phyloP scores from a whole-genome alignment of 805 yeast genomes.

The Dipodascus geniculatus region DNA sequence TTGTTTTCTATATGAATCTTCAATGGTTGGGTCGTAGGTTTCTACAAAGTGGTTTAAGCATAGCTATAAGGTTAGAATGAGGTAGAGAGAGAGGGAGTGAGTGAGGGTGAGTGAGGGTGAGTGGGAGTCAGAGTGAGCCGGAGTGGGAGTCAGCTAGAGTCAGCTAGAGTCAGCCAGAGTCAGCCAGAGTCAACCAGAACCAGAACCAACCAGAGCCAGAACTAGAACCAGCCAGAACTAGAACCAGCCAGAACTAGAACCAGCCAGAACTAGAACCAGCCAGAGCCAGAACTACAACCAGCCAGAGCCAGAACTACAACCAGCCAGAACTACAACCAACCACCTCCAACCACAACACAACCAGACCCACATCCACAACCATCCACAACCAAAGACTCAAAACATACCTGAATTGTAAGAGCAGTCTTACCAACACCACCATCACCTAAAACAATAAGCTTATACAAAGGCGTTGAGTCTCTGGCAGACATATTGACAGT shows the following conservation, averaged over 20 bases:
- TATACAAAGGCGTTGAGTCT: conserved; percentile 35
- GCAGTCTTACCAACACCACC: conserved; percentile 99
- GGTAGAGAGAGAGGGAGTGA: too few relatives aligned
- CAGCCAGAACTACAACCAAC: neutral
- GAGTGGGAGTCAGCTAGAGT: neutral
- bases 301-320: neutral
- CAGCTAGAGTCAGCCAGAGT: too few relatives aligned
- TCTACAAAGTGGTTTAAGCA: conserved; percentile 86
- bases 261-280: too few relatives aligned
- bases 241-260: too few relatives aligned
- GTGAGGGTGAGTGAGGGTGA: neutral
- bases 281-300: too few relatives aligned
- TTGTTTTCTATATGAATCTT: conserved; percentile 55
- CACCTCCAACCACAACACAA: too few relatives aligned
- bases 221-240: too few relatives aligned
- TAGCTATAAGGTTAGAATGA: conserved; percentile 11
- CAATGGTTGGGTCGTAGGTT: conserved; percentile 97
- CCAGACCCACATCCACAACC: too few relatives aligned
- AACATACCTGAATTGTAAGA: conserved; percentile 59
- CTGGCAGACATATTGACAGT: conserved; percentile 11
- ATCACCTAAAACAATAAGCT: conserved; percentile 94
- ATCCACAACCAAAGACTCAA: neutral
- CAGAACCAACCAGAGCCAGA: too few relatives aligned
- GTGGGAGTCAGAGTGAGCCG: neutral
- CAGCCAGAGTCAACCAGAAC: too few relatives aligned